Conservation (phyloP, 2,329 filamentous ascomycete genomes). For the Talaromyces rugulosus region DNA sequence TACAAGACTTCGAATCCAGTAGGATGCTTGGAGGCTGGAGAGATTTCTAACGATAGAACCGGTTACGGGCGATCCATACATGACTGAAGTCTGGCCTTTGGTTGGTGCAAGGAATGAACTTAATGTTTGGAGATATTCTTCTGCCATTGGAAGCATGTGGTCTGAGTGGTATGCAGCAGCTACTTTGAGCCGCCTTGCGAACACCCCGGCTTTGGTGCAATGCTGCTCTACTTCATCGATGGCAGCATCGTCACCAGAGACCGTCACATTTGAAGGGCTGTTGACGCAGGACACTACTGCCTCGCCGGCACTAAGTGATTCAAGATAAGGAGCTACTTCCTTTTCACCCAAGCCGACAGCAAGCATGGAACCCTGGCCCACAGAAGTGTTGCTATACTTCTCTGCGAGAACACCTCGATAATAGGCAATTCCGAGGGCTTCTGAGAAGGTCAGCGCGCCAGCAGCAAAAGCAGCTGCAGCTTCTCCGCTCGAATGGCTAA, state of each 20-base stretch:
- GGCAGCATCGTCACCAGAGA: constrained; percentile 27
- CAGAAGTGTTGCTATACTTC: constrained; percentile 12
- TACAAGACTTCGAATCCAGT: constrained; percentile 34
- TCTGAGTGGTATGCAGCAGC: constrained; percentile 27
- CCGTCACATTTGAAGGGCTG: constrained; percentile 30
- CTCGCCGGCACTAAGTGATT: constrained; percentile 17
- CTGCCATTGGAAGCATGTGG: constrained; percentile 33
- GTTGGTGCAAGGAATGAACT: background rate
- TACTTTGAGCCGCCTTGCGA: constrained; percentile 1
- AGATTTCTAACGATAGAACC: constrained; percentile 11
- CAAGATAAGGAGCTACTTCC: constrained; percentile 14
- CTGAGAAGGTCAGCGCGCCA: constrained; percentile 16
- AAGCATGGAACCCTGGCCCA: constrained; percentile 23
- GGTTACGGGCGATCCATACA: constrained; percentile 17
- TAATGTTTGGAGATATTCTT: constrained; percentile 19
- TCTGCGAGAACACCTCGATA: constrained; percentile 20
- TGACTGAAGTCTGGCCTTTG: background rate
- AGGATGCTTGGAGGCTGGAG: constrained; percentile 12
- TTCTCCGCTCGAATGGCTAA: constrained; percentile 17
- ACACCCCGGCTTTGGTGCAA: background rate
- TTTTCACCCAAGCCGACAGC: constrained; percentile 21
- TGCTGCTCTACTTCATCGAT: constrained; percentile 20
- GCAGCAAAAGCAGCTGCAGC: constrained; percentile 19
- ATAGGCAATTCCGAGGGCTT: constrained; percentile 17
- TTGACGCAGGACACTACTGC: constrained; percentile 36